Percentiles rank a stretch among this genome's conserved stretches.
Conservation (phyloP, 768 basidiomycete genomes). For the Rhizopogon sp. region DNA sequence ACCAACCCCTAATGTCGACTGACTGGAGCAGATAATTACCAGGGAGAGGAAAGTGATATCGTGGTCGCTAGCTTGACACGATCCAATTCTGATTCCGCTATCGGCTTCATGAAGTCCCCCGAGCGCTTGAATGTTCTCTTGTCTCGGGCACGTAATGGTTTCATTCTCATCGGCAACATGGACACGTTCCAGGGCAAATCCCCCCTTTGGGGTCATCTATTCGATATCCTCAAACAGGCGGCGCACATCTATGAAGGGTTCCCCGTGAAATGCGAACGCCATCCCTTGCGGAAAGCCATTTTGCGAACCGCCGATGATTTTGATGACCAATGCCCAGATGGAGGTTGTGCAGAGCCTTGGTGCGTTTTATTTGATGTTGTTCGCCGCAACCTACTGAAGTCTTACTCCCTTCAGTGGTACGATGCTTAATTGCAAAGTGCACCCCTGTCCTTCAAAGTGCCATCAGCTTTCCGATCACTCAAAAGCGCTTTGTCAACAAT, state of each 20-base stretch:
- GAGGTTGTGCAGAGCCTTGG: conserved; percentile 57
- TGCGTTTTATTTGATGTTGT: conserved; percentile 20
- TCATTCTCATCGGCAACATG: conserved; percentile 58
- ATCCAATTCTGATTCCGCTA: conserved; percentile 47
- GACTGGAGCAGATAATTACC: conserved; percentile 51
- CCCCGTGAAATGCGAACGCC: conserved; percentile 51
- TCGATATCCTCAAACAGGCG: conserved; percentile 33
- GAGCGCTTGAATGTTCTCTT: conserved; percentile 63
- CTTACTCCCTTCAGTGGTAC: conserved; percentile 30
- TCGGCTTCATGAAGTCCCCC: conserved; percentile 61
- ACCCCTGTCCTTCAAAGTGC: conserved; percentile 53
- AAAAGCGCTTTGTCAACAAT: conserved; percentile 39
- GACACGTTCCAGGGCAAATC: conserved; percentile 47
- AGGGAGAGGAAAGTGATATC: conserved; percentile 66
- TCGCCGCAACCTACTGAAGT: background rate
- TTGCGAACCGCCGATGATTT: conserved; percentile 41
- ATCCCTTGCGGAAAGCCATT: conserved; percentile 34
- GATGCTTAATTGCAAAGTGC: conserved; percentile 42
- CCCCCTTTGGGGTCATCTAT: conserved; percentile 42
- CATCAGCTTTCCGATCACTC: conserved; percentile 53
- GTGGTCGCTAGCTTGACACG: conserved; percentile 53
- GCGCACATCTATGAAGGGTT: conserved; percentile 51
- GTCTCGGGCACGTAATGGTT: conserved; percentile 52
- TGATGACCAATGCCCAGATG: conserved; percentile 47
- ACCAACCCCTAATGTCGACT: background rate